Conservation (phyloP, 495 filamentous ascomycete species). For the Lophiotrema nucula region DNA sequence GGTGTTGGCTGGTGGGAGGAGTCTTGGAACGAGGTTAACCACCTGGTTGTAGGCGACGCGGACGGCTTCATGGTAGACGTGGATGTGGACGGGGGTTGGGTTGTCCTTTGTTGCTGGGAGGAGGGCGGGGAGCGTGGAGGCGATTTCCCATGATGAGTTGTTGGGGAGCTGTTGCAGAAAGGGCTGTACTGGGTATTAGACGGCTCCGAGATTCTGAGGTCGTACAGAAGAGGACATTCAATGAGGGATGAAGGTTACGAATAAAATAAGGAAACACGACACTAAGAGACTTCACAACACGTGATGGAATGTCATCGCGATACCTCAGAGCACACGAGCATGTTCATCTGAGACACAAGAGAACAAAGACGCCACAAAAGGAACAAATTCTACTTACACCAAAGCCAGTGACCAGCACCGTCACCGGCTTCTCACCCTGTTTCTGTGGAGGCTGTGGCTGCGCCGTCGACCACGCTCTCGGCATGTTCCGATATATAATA, state of each 20-base stretch:
- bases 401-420: conserved; percentile 40
- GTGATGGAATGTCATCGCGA: no score
- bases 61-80: conserved; percentile 65
- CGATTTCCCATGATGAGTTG: conserved; percentile 39
- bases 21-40: conserved; percentile 56
- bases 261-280: neutral
- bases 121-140: conserved; percentile 34
- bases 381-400: no score
- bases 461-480: conserved; percentile 13
- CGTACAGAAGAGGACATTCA: no score
- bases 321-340: no score
- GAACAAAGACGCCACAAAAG: no score
- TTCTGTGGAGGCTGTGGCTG: conserved; percentile 24
- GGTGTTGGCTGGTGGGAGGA: conserved; percentile 46
- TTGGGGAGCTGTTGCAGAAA: conserved; percentile 28
- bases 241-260: neutral
- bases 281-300: no score
- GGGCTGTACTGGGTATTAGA: conserved; percentile 27
- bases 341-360: no score
- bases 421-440: conserved; percentile 30
- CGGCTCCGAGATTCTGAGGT: no score
- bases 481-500: no score
- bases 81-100: conserved; percentile 54
- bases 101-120: conserved; percentile 16
- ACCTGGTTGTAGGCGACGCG: conserved; percentile 68